Percentiles rank a stretch among this genome's conserved stretches.
Evolutionary conservation across 306 rosid species (phyloP).

Genomic region (Glycine latifolia): DNA sequence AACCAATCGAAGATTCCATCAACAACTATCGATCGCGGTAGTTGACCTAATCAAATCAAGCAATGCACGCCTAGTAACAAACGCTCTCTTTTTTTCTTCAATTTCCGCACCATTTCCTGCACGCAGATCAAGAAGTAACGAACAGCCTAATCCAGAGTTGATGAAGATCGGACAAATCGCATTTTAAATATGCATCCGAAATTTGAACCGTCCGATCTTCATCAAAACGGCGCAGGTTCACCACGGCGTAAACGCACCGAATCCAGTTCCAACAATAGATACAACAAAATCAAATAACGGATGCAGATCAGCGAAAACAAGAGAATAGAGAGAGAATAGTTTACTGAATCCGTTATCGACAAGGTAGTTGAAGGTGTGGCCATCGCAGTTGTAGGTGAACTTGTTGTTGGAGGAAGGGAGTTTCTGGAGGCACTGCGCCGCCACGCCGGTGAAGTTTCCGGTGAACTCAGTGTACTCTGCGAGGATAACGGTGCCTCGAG

Average conservation of each 20-base stretch:
- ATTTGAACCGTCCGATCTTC: not conserved
- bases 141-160: not conserved
- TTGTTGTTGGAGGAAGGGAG: conserved; percentile 80
- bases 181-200: not conserved
- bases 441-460: conserved; percentile 82
- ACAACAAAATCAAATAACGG: conserved; percentile 16
- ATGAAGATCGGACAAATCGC: not conserved
- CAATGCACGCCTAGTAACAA: conserved; percentile 2
- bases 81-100: not conserved
- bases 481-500: conserved; percentile 83
- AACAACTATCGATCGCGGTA: not conserved
- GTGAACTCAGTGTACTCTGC: conserved; percentile 89
- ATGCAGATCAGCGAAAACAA: conserved; percentile 35
- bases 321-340: not conserved
- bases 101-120: not conserved
- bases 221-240: not conserved
- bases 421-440: conserved; percentile 93
- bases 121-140: conserved; percentile 46
- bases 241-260: not conserved
- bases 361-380: conserved; percentile 93
- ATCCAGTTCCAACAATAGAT: conserved; percentile 5
- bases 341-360: conserved; percentile 90
- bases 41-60: conserved; percentile 40
- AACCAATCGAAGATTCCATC: conserved; percentile 7
- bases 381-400: conserved; percentile 95